Conservation (phyloP, 768 basidiomycete genomes). For the Candolleomyces efflorescens region DNA sequence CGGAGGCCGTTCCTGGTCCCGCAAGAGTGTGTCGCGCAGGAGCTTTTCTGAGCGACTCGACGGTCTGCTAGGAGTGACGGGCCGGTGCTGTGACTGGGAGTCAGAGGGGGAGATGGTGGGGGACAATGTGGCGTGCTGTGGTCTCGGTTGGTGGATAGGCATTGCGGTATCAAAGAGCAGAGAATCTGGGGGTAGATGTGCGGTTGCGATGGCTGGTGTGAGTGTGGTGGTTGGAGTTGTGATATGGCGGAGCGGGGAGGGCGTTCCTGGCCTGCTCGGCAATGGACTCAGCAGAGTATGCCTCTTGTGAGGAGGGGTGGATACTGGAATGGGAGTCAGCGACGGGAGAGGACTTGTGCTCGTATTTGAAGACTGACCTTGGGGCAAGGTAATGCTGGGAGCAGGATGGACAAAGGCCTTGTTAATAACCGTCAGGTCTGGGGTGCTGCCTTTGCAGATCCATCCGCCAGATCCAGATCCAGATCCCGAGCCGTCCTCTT, state of each 20-base stretch:
- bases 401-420: background rate
- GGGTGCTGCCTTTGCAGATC: background rate
- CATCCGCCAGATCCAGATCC: background rate
- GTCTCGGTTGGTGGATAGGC: conserved; percentile 3
- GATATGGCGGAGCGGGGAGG: background rate
- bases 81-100: background rate
- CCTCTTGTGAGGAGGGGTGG: background rate
- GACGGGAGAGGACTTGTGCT: background rate
- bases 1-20: conserved; percentile 9
- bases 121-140: background rate
- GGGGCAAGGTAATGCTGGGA: background rate
- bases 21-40: conserved; percentile 12
- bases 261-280: background rate
- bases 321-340: background rate
- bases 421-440: background rate
- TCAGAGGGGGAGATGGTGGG: background rate
- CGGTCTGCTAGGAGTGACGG: conserved; percentile 6
- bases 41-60: conserved; percentile 14
- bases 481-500: background rate
- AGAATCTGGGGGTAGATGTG: background rate
- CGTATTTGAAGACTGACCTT: background rate
- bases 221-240: background rate
- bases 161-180: background rate
- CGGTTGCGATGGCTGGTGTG: background rate
- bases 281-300: conserved; percentile 3